Evolutionary conservation across 2,329 filamentous ascomycete genomes (phyloP).

Genomic region (Paraphaeosphaeria sporulosa): DNA sequence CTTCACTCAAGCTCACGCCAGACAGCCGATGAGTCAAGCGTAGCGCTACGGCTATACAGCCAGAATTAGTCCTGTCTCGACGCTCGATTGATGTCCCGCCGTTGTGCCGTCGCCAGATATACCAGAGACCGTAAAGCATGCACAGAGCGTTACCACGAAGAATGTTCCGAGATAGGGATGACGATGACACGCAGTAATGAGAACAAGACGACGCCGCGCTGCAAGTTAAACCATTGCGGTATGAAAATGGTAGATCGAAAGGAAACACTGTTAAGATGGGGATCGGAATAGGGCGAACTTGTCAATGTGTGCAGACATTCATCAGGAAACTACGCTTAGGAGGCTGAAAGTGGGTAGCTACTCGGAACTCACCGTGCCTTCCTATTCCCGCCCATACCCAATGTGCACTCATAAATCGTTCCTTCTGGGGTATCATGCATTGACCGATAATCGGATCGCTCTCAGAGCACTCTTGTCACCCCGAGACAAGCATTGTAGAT

Average conservation of each 20-base stretch:
- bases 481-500: too few species aligned
- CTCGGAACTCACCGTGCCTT: neutral
- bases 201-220: neutral
- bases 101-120: neutral
- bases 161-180: neutral
- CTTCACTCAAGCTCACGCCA: neutral
- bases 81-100: neutral
- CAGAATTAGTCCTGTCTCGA: neutral
- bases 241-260: neutral
- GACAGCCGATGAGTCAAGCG: neutral
- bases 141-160: neutral
- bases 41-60: neutral
- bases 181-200: neutral
- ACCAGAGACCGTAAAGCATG: neutral
- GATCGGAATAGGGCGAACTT: neutral
- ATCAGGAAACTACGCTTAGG: neutral
- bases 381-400: neutral
- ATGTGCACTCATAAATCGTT: neutral
- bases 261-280: neutral
- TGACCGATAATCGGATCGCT: neutral
- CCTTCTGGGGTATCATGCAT: slow-evolving; percentile 10
- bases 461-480: neutral
- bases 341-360: slow-evolving; percentile 7
- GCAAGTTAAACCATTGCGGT: neutral
- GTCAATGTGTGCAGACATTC: neutral